Evolutionary conservation across 1,284 basidiomycete genomes (phyloP).

Genomic region (Malassezia slooffiae): DNA sequence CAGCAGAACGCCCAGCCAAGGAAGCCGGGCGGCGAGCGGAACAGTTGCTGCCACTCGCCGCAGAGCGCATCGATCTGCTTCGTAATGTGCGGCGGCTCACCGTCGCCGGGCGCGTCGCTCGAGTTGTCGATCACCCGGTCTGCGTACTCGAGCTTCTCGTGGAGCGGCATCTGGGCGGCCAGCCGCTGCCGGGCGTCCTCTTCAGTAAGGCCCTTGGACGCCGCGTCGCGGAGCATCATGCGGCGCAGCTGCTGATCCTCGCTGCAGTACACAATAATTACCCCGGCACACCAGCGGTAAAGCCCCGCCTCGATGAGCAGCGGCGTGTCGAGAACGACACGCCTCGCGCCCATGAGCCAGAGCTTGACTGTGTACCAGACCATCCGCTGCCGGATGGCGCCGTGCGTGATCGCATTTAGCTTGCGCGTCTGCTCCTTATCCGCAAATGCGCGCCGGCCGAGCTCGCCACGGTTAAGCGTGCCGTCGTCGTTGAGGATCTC

Average conservation of each 20-base stretch:
- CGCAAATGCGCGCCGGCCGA: constrained; percentile 72
- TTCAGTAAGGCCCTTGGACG: constrained; percentile 48
- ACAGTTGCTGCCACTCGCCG: constrained; percentile 50
- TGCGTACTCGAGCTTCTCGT: constrained; percentile 68
- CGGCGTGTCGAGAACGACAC: constrained; percentile 84
- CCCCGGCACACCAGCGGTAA: constrained; percentile 70
- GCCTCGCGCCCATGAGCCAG: constrained; percentile 68
- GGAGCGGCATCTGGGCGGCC: constrained; percentile 67
- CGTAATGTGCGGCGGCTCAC: constrained; percentile 43
- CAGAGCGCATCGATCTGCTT: constrained; percentile 62
- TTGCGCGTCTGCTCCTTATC: constrained; percentile 57
- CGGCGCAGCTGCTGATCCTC: constrained; percentile 31
- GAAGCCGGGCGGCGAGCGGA: constrained; percentile 52
- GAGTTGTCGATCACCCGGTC: constrained; percentile 83
- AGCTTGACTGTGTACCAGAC: constrained; percentile 57
- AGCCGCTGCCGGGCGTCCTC: constrained; percentile 60
- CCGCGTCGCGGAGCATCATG: constrained; percentile 36
- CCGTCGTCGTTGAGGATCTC: constrained; percentile 60
- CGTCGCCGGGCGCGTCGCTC: constrained; percentile 9
- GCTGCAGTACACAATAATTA: constrained; percentile 72
- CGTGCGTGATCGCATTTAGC: constrained; percentile 79
- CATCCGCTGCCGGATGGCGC: constrained; percentile 70
- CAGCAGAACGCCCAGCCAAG: constrained; percentile 60
- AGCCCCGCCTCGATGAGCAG: constrained; percentile 79
- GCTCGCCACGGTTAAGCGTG: constrained; percentile 65